Base-by-base conservation (phyloP, 2,329 filamentous ascomycete genomes). In the Talaromyces rugulosus region DNA sequence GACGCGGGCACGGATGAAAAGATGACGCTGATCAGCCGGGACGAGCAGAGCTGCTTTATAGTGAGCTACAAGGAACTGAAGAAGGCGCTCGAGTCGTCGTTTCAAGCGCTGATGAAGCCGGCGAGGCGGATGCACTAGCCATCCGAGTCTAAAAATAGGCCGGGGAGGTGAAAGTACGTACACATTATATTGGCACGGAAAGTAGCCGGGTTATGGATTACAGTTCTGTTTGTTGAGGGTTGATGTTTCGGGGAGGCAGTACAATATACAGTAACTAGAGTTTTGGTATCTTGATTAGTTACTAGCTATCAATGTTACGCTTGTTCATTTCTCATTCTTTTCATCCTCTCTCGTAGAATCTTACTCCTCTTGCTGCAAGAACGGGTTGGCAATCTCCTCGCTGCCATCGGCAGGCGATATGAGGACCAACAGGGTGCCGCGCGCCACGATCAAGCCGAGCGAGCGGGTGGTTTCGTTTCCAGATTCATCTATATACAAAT, bases 351-450 rank as follows among this genome's bases (percentile, higher is more conserved):
- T 1, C 3, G 4, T 27, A 42, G n/a, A 16, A 34, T 16, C 34
- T 75, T 77, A 86, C 67, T 92, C 89, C 55, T 92, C 89, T 28
- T 84, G 82, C 71, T 91, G 87, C 59, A 90, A 81, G 72, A 98
- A 99, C 0, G 95, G 95, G 75, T 99, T 99, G 70, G 90, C 86
- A 70, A 99, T 99, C 78, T 94, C 89, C 78, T 98, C 93, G 78
- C 92, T 97, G 61, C 95, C 95, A 72, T 98, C 93, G 58, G 95
- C 85, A 4, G 95, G 95, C 65, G 91, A 95, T 73, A 99, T 91
- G 65, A 96, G 85, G 44, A 97, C 94, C 60, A 99, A 87, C 54
- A 99, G 82, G 7, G 95, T 98, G 64, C 95, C 95, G 67, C 95
- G 87, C 47, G 92, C 94, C 58, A 96, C 95, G 23, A 96, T 88